Evolutionary conservation across 2,329 filamentous ascomycete species (phyloP).

Genomic region (Emergomyces orientalis): DNA sequence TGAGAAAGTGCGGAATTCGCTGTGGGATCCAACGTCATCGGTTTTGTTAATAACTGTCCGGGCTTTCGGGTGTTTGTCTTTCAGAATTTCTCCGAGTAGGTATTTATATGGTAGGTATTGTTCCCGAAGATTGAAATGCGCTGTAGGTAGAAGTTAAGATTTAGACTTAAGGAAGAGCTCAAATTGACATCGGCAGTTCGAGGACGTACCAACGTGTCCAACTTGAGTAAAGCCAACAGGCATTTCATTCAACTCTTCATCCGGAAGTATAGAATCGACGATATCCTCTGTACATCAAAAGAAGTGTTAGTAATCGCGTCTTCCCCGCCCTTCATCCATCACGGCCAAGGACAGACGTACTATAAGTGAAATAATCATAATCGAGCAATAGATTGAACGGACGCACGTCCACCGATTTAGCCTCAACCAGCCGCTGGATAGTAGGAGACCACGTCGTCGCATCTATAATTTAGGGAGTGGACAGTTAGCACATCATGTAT

Average conservation of each 20-base stretch:
- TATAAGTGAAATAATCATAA: slow-evolving; percentile 79
- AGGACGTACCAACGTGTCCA: slow-evolving; percentile 65
- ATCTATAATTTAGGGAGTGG: slow-evolving; percentile 38
- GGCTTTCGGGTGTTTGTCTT: slow-evolving; percentile 79
- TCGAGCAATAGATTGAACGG: slow-evolving; percentile 67
- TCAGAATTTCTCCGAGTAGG: slow-evolving; percentile 72
- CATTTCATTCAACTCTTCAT: slow-evolving; percentile 68
- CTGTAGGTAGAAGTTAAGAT: slow-evolving; percentile 32
- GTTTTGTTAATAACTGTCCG: slow-evolving; percentile 93
- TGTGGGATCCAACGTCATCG: slow-evolving; percentile 75
- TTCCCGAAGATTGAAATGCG: slow-evolving; percentile 81
- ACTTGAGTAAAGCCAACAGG: slow-evolving; percentile 80
- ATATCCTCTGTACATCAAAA: slow-evolving; percentile 57
- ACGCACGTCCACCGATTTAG: slow-evolving; percentile 59
- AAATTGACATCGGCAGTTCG: not conserved
- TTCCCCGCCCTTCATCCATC: not conserved
- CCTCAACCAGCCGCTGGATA: slow-evolving; percentile 58
- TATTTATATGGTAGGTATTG: slow-evolving; percentile 77
- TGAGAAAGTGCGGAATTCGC: slow-evolving; percentile 79
- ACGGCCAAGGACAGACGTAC: slow-evolving; percentile 11
- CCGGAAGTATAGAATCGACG: slow-evolving; percentile 68
- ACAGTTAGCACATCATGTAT: not conserved
- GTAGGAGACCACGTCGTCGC: slow-evolving; percentile 66
- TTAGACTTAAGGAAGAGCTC: not conserved
- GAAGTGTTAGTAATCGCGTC: slow-evolving; percentile 10